Conservation (phyloP, 2,329 filamentous ascomycete genomes). For the Arthrobotrys sphaeroides region DNA sequence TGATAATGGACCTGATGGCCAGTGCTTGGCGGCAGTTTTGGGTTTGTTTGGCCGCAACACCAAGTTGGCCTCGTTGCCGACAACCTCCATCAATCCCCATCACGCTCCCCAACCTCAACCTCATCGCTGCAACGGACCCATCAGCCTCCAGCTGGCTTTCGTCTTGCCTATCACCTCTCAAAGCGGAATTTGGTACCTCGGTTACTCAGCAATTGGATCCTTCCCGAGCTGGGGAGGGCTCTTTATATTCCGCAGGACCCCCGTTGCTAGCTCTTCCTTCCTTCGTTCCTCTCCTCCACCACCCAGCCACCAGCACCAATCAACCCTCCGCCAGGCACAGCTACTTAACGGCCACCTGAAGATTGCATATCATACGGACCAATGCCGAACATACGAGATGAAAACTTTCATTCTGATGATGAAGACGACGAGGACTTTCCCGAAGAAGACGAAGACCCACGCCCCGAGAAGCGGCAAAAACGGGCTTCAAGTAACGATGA, state of each 20-base stretch:
- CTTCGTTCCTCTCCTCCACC: background rate
- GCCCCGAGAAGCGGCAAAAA: slow-evolving; percentile 40
- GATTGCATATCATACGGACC: background rate
- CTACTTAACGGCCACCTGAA: background rate
- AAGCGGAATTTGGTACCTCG: background rate
- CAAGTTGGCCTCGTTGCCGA: slow-evolving; percentile 18
- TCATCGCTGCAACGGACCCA: background rate
- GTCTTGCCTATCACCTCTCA: too few species aligned
- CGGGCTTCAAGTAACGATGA: slow-evolving; percentile 41
- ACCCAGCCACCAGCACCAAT: background rate
- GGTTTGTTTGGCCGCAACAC: slow-evolving; percentile 29
- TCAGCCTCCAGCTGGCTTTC: background rate
- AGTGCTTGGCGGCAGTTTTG: slow-evolving; percentile 46
- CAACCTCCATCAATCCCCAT: slow-evolving; percentile 4
- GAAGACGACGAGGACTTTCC: slow-evolving; percentile 55
- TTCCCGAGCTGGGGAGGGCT: background rate
- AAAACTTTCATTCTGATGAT: slow-evolving; percentile 47
- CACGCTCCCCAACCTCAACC: background rate
- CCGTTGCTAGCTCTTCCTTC: background rate
- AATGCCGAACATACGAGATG: slow-evolving; percentile 40
- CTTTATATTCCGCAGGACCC: background rate
- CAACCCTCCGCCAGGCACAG: background rate
- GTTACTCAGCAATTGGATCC: slow-evolving; percentile 49
- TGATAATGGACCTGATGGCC: slow-evolving; percentile 8
- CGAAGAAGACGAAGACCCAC: slow-evolving; percentile 32